Evolutionary conservation across 345 rosid species (phyloP).

Genomic region (Trapa bicornis): DNA sequence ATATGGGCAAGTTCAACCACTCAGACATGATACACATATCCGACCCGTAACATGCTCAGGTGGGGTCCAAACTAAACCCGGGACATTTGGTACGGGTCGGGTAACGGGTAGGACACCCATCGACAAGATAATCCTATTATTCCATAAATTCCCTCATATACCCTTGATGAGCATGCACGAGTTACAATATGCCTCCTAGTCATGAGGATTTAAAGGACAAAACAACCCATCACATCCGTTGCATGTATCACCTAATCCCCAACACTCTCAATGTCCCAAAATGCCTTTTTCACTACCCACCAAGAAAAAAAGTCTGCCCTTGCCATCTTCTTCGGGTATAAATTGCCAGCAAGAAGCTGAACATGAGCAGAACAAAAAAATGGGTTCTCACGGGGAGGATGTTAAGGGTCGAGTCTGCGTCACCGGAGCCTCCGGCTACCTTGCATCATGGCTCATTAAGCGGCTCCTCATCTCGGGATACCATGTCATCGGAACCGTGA

Average conservation of each 20-base stretch:
- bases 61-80: no score
- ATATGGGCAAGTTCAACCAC: no score
- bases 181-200: no score
- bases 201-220: no score
- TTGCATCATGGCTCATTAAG: constrained; percentile 89
- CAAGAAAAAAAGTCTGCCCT: background rate
- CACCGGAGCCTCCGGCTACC: constrained; percentile 79
- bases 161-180: no score
- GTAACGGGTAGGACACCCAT: no score
- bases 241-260: background rate
- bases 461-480: constrained; percentile 65
- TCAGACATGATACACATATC: no score
- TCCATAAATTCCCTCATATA: no score
- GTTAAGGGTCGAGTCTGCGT: constrained; percentile 62
- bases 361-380: background rate
- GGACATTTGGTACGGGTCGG: no score
- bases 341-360: background rate
- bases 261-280: background rate
- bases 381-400: constrained; percentile 8
- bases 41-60: no score
- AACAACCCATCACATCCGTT: background rate
- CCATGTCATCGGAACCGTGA: constrained; percentile 74
- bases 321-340: background rate
- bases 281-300: background rate
- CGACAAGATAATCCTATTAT: no score